These are phyloP conservation scores for Mycena filopes DNA, from an alignment of 768 basidiomycete species.

Conservation along the genomic window DNA sequence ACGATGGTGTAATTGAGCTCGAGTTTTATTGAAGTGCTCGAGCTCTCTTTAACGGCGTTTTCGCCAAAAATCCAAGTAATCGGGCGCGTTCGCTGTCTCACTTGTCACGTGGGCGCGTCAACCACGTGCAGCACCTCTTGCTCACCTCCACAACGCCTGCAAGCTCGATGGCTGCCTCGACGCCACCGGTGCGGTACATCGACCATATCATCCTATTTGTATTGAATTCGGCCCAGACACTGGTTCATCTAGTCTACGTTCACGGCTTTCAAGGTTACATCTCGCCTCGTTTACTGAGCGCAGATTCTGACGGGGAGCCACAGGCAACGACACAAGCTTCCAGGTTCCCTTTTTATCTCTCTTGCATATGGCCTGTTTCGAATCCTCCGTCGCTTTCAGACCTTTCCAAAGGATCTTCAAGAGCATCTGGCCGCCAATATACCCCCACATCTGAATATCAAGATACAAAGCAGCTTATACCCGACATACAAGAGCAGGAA, in stretches of 20 bases:
- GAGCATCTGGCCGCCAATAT: constrained; percentile 48
- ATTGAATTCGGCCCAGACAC: constrained; percentile 9
- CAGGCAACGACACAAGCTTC: constrained; percentile 69
- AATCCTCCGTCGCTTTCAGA: constrained; percentile 40
- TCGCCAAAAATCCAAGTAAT: too few relatives aligned
- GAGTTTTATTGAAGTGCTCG: too few relatives aligned
- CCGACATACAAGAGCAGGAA: constrained; percentile 70
- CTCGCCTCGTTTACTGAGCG: constrained; percentile 5
- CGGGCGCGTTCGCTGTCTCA: too few relatives aligned
- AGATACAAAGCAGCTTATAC: constrained; percentile 61
- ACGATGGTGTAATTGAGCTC: too few relatives aligned
- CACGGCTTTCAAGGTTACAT: constrained; percentile 68
- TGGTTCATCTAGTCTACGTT: constrained; percentile 65
- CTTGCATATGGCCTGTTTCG: constrained; percentile 8
- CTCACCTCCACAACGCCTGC: too few relatives aligned
- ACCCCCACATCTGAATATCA: constrained; percentile 48
- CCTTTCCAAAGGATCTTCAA: constrained; percentile 67
- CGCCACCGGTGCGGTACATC: neutral
- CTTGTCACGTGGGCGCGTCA: too few relatives aligned
- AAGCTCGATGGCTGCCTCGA: neutral
- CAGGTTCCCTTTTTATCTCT: constrained; percentile 49
- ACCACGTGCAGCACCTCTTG: too few relatives aligned
- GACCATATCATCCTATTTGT: neutral
- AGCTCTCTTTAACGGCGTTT: too few relatives aligned
- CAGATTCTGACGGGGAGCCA: constrained; percentile 2